Evolutionary conservation across 1,284 basidiomycete species (phyloP), one percentile per base, ranked within the genome.

Genomic region (Microbotryum intermedium): DNA sequence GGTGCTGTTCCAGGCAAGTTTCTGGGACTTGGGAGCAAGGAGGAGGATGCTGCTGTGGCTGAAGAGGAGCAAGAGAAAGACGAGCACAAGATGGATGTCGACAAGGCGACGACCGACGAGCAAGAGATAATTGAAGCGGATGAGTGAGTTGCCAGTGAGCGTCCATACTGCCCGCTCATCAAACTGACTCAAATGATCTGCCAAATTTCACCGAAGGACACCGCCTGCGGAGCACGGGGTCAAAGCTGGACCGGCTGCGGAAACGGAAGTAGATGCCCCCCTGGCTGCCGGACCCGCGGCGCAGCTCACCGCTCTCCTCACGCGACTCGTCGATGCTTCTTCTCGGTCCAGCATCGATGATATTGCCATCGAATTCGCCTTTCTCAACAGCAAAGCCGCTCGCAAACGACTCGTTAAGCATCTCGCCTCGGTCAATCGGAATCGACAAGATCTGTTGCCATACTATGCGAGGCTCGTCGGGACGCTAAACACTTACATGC

Each of bases 351-450:
- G 92, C 70, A 89, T 98, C 59, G 95, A 99, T 73, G 89, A 93
- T 74, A 86, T 88, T 21, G 92, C 93, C 0, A 84, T 97, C 43
- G 94, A 98, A 67, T 97, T 99, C 74, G 90, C 91, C 0, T 91
- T 93, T 72, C 78, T 97, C 60, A 97, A 97, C 73, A 93, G 90
- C 48, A 97, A 97, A 74, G 90, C 91, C 13, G 89, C 92, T 3
- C 80, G 95, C 63, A 93, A 92, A 72, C 80, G 93, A 53, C 80
- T 97, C 28, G 80, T 90, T 68, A 92, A 85, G 80, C 90, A 90
- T 71, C 80, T 98, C 67, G 80, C 81, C 6, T 84, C 88, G 68
- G 84, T 93, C 5, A 88, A 90, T 0, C 90, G 91, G 76, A 90
- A 86, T 68, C 82, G 95, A 34, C 86, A 83, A 7, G 95, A 99